A percentile compares a stretch with the other conserved stretches of the same genome.
Evolutionary conservation across 208 protist genomes (phyloP).

Genomic region (Crithidia thermophila): DNA sequence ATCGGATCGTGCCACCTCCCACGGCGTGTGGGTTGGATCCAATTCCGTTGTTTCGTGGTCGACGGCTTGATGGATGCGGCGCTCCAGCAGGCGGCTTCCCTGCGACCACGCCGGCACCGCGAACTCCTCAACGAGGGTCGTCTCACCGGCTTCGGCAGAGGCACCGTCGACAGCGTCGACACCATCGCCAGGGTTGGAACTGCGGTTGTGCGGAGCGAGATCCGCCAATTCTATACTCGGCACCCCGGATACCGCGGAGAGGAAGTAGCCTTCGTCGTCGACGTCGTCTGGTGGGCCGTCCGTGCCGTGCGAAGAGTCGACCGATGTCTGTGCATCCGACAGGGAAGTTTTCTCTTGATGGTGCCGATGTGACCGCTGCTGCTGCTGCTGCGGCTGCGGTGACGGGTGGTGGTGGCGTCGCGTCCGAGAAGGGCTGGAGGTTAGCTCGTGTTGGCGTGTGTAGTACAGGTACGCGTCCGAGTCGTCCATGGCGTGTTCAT

Average conservation of each 20-base stretch:
- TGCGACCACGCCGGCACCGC: constrained; percentile 9
- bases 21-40: background rate
- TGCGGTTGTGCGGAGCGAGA: background rate
- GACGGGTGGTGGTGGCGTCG: too few species aligned
- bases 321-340: too few species aligned
- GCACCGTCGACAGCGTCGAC: background rate
- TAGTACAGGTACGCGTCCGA: background rate
- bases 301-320: background rate
- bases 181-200: too few species aligned
- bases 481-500: too few species aligned
- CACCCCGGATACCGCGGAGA: background rate
- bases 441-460: background rate
- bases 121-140: background rate
- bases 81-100: constrained; percentile 6
- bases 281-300: background rate
- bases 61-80: background rate
- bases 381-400: too few species aligned
- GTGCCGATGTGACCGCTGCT: background rate
- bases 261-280: constrained; percentile 1
- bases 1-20: too few species aligned
- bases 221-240: constrained; percentile 1
- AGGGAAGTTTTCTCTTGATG: background rate
- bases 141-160: background rate
- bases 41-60: constrained; percentile 3
- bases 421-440: too few species aligned